Conservation (phyloP, 2,329 filamentous ascomycete species). For the Leptodontidium sp. region DNA sequence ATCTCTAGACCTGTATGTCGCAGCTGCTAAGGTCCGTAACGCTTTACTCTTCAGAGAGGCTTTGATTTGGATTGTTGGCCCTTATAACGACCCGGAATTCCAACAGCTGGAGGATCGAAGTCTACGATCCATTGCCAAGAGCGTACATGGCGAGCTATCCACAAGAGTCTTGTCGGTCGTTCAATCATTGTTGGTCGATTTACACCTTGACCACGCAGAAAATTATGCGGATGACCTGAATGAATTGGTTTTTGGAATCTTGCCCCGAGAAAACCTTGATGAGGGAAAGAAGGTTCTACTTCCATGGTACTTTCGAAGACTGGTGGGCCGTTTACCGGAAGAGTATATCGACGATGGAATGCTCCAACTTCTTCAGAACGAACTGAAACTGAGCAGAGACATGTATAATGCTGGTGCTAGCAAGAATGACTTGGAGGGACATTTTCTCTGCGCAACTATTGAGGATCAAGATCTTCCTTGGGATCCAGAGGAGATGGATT, state of each 20-base stretch:
- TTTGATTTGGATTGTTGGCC: background rate
- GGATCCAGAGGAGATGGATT: background rate
- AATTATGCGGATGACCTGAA: too few relatives aligned
- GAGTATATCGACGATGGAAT: background rate
- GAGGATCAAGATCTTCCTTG: conserved; percentile 27
- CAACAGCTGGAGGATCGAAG: background rate
- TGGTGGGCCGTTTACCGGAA: background rate
- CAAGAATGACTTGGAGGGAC: background rate
- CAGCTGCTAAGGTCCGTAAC: background rate
- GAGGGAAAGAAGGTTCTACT: too few relatives aligned
- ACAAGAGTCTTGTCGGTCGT: background rate
- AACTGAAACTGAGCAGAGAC: background rate
- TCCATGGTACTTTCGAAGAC: background rate
- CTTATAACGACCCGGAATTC: background rate
- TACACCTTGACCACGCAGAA: too few relatives aligned
- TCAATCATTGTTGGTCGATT: too few relatives aligned
- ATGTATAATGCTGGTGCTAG: background rate
- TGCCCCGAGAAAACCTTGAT: too few relatives aligned
- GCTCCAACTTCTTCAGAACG: background rate
- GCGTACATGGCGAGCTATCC: background rate
- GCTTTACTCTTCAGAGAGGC: background rate
- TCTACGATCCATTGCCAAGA: background rate
- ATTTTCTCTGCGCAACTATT: conserved; percentile 22
- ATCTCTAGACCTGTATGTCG: background rate
- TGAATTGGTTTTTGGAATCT: too few relatives aligned